These are phyloP conservation scores for Spathaspora passalidarum DNA, from an alignment of 805 yeast genomes.

Conservation along the genomic window DNA sequence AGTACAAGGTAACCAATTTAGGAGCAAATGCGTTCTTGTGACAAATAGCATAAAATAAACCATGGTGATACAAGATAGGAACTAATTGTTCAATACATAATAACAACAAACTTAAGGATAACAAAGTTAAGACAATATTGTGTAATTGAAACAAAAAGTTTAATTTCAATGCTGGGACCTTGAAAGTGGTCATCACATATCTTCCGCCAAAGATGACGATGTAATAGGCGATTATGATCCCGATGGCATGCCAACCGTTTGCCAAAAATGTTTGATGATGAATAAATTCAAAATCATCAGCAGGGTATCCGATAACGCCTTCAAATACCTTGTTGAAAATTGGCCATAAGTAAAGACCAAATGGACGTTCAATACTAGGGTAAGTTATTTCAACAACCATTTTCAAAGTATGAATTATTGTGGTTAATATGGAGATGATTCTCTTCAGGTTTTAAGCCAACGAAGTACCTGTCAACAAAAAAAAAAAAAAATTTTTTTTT, in stretches of 20 bases:
- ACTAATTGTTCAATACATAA: constrained; percentile 80
- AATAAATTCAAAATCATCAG: constrained; percentile 64
- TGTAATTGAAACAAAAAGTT: constrained; percentile 80
- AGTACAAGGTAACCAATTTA: constrained; percentile 78
- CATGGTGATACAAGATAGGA: constrained; percentile 73
- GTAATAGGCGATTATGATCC: constrained; percentile 41
- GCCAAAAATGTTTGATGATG: constrained; percentile 67
- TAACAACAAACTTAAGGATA: constrained; percentile 63
- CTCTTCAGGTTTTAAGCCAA: neutral
- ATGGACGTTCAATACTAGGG: constrained; percentile 46
- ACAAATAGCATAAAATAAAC: constrained; percentile 83
- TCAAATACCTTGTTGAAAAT: constrained; percentile 52
- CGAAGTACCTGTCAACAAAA: neutral
- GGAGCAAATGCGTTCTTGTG: constrained; percentile 76
- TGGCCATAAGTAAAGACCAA: constrained; percentile 67
- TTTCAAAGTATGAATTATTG: neutral
- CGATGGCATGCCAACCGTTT: constrained; percentile 52
- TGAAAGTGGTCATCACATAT: constrained; percentile 47
- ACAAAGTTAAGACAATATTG: constrained; percentile 68
- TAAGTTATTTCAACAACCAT: constrained; percentile 20
- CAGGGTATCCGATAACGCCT: constrained; percentile 50
- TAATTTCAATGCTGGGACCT: constrained; percentile 67
- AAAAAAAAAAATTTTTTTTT: neutral
- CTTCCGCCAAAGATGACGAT: constrained; percentile 67
- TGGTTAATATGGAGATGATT: neutral